phyloP scores from a whole-genome alignment of 352 stramenopile genomes.

The Globisporangium emineosum region DNA sequence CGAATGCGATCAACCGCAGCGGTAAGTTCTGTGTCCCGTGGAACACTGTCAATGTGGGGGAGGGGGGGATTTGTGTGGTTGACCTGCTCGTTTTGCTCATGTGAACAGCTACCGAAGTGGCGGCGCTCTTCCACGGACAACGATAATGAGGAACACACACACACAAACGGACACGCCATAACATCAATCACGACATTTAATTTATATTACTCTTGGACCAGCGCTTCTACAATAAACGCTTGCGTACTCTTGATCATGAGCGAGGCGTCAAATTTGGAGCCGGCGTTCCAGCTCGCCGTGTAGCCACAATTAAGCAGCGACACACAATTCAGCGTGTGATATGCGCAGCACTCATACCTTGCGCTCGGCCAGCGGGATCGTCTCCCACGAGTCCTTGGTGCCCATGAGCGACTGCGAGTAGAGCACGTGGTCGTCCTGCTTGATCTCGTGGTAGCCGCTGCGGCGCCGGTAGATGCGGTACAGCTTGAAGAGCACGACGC shows the following conservation, averaged over 20 bases:
- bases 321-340: neutral
- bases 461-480: slow-evolving; percentile 41
- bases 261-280: neutral
- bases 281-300: neutral
- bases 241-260: neutral
- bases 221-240: neutral
- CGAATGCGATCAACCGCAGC: slow-evolving; percentile 37
- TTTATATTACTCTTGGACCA: neutral
- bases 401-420: slow-evolving; percentile 58
- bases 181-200: neutral
- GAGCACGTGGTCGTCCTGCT: slow-evolving; percentile 59
- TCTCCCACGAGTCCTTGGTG: slow-evolving; percentile 72
- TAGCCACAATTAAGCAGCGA: neutral
- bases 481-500: slow-evolving; percentile 42
- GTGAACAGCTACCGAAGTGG: slow-evolving; percentile 47
- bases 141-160: neutral
- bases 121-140: slow-evolving; percentile 36
- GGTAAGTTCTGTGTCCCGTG: slow-evolving; percentile 28
- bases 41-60: neutral
- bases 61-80: neutral
- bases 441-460: slow-evolving; percentile 46
- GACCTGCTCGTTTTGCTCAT: neutral
- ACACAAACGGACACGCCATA: neutral
- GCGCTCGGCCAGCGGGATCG: slow-evolving; percentile 16
- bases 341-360: neutral